Evolutionary conservation across 2,329 filamentous ascomycete species (phyloP), one percentile per base, ranked within the genome.

Genomic region (Aspergillus tamarii): DNA sequence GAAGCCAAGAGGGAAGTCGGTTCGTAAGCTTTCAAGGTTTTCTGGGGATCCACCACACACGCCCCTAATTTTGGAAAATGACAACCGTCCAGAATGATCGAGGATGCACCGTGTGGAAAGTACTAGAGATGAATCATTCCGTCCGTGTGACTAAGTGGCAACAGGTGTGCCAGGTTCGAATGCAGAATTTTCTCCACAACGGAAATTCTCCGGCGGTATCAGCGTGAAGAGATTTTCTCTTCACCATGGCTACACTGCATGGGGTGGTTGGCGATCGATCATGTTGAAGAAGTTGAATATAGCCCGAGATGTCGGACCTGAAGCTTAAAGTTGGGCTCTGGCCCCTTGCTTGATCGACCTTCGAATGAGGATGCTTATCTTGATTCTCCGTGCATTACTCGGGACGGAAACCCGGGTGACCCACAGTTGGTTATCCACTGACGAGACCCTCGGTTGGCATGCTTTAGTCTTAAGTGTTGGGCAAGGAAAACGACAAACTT

Each of bases 211-310:
- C 39, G 39, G 39, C 39, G 39, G 39, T 41, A 19, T 41, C 39
- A 41, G 39, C 39, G 39, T 36, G 34, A 36, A 41, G 39, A n/a
- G 16, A 9, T 41, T 41, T 60, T 21, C 59, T 64, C 45, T 70
- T 69, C 14, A 19, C 16, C 16, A 3, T 9, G 19, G 8, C 39
- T 41, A 9, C 39, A 41, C 14, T 41, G 39, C 39, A 41, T 41
- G 19, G 3, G 39, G 19, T 41, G 39, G 39, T n/a, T n/a, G 39
- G 19, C 19, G 39, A 41, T 41, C 3, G 39, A 41, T 41, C 39
- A 41, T 41, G 39, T 41, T 41, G 39, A 19, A 8, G 2, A 8
- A 41, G 16, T 41, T 41, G 16, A n/a, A 41, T 41, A 19, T 41
- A 8, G 39, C 8, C 39, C 6, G 39, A 41, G 39, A 41, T n/a